Evolutionary conservation across 2,329 filamentous ascomycete genomes (phyloP).

Genomic region (Esteya vermicola): DNA sequence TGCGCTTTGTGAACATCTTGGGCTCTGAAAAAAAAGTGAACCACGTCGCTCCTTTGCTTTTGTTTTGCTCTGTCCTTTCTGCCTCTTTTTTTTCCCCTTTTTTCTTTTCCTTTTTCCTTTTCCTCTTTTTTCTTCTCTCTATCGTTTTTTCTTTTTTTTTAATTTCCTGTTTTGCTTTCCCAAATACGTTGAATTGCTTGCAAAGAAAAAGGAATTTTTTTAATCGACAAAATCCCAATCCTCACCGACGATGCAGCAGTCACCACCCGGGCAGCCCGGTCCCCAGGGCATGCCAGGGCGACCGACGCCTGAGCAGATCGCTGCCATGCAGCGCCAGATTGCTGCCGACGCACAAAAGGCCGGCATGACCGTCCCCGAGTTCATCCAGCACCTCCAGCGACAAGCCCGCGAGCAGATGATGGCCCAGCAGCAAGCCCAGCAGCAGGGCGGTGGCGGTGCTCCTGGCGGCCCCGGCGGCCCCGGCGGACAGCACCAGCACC

Average conservation of each 20-base stretch:
- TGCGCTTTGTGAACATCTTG: constrained; percentile 1
- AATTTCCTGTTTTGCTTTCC: too few species aligned
- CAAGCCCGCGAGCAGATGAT: constrained; percentile 38
- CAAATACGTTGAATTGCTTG: too few species aligned
- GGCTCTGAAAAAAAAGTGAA: too few species aligned
- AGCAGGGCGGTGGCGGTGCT: constrained; percentile 10
- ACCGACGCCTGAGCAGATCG: constrained; percentile 74
- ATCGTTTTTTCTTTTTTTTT: too few species aligned
- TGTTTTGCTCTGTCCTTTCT: too few species aligned
- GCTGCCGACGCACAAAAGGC: constrained; percentile 70
- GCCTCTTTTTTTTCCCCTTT: too few species aligned
- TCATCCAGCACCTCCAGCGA: constrained; percentile 55
- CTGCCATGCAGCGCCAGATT: constrained; percentile 69
- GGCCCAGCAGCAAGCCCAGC: constrained; percentile 27
- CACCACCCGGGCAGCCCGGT: constrained; percentile 9
- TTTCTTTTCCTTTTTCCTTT: too few species aligned
- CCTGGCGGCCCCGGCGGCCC: constrained; percentile 23
- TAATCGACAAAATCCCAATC: too few species aligned
- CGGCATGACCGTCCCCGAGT: constrained; percentile 75
- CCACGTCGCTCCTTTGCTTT: too few species aligned
- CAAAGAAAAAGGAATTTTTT: too few species aligned
- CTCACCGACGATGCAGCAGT: constrained; percentile 5
- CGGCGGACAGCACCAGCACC: constrained; percentile 17
- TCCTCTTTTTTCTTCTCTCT: too few species aligned
- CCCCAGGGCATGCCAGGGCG: constrained; percentile 15